Conservation (phyloP, 495 filamentous ascomycete genomes). For the Lentithecium fluviatile region DNA sequence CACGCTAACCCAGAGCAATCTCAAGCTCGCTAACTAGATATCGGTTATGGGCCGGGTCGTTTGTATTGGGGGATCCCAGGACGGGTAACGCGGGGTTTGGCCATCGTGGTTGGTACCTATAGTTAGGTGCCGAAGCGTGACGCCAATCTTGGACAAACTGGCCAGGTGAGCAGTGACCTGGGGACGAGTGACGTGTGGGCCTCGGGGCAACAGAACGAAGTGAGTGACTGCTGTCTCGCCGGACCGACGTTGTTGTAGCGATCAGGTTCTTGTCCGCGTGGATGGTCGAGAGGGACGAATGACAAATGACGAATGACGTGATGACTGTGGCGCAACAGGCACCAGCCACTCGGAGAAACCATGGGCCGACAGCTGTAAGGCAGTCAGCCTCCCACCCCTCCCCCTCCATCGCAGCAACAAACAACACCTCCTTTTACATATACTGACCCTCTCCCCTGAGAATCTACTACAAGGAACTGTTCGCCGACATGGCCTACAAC, state of each 20-base stretch:
- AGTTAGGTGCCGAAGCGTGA: neutral
- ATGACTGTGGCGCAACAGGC: conserved; percentile 8
- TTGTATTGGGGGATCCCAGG: conserved; percentile 23
- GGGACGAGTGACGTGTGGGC: neutral
- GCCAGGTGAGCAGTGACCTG: too few relatives aligned
- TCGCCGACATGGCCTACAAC: conserved; percentile 33
- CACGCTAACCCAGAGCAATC: too few relatives aligned
- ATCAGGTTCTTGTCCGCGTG: conserved; percentile 6
- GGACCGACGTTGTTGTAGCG: neutral
- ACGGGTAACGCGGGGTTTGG: conserved; percentile 5
- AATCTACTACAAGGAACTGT: neutral
- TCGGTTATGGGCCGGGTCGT: conserved; percentile 9
- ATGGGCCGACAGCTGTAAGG: conserved; percentile 4
- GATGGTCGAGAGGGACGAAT: neutral
- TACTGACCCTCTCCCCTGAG: neutral
- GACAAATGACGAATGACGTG: conserved; percentile 15
- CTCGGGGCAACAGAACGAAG: neutral
- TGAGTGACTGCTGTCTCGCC: conserved; percentile 13
- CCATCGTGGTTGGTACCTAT: neutral
- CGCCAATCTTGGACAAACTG: too few relatives aligned
- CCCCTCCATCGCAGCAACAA: conserved; percentile 4
- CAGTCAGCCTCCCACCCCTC: conserved; percentile 20
- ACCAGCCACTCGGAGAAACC: conserved; percentile 11
- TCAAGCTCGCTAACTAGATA: conserved; percentile 39
- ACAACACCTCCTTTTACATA: neutral